Evolutionary conservation across 2,329 filamentous ascomycete species (phyloP).

Genomic region (Whalleya microplaca): DNA sequence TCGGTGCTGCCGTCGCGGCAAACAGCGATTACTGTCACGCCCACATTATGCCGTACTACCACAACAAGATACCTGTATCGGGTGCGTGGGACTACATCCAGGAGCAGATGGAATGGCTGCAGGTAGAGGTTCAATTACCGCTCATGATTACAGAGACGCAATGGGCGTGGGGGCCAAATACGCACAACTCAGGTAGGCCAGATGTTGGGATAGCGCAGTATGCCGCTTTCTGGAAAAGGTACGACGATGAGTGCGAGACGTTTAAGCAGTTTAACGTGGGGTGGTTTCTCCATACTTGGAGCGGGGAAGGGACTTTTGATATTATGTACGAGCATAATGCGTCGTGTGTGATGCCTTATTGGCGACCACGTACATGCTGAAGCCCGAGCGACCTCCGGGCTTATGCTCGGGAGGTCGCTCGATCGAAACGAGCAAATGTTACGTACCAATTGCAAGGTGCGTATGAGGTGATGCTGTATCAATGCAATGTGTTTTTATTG

Average conservation of each 20-base stretch:
- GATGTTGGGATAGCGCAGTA: neutral
- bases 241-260: conserved; percentile 5
- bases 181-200: neutral
- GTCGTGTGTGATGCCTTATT: conserved; percentile 6
- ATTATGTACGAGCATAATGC: conserved; percentile 8
- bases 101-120: conserved; percentile 1
- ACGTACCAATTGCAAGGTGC: no score
- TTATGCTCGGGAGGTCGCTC: no score
- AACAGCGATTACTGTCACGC: conserved; percentile 4
- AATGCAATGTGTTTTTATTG: neutral
- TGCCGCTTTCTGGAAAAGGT: conserved; percentile 9
- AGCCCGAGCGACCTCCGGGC: no score
- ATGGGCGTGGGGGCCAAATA: conserved; percentile 2
- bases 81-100: neutral
- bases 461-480: no score
- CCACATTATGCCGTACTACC: conserved; percentile 6
- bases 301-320: conserved; percentile 15
- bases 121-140: neutral
- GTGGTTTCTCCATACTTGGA: conserved; percentile 17
- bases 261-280: conserved; percentile 10
- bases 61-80: neutral
- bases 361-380: neutral
- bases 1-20: neutral
- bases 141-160: conserved; percentile 6
- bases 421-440: no score